Percentiles rank a stretch among this genome's conserved stretches.
Conservation (phyloP, 768 basidiomycete species). For the Leucocoprinus sp. region DNA sequence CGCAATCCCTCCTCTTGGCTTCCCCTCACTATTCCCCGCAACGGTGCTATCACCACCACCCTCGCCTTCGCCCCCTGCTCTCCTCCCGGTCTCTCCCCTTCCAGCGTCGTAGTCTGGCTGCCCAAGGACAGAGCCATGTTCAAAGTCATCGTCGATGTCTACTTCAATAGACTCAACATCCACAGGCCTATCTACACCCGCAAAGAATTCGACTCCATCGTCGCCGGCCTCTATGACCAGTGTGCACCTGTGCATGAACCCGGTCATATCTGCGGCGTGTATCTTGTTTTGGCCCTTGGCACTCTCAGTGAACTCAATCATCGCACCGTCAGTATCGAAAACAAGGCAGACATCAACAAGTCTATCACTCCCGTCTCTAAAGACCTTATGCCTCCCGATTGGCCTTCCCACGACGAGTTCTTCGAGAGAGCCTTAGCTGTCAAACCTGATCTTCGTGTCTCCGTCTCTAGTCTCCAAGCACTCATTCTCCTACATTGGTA, state of each 20-base stretch:
- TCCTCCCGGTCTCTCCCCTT: constrained; percentile 20
- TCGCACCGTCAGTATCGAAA: constrained; percentile 46
- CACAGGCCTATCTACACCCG: constrained; percentile 74
- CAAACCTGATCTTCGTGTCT: constrained; percentile 78
- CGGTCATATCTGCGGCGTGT: constrained; percentile 71
- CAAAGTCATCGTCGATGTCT: constrained; percentile 53
- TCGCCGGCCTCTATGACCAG: constrained; percentile 61
- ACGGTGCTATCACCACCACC: constrained; percentile 26
- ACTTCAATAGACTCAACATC: constrained; percentile 69
- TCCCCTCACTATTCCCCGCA: constrained; percentile 42
- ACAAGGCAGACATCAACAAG: constrained; percentile 20
- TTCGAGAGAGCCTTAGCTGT: constrained; percentile 70
- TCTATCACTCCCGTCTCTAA: constrained; percentile 25
- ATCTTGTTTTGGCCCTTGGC: constrained; percentile 71
- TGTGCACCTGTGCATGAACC: constrained; percentile 49
- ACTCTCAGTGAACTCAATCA: constrained; percentile 79
- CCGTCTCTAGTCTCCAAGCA: constrained; percentile 75
- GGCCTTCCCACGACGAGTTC: constrained; percentile 82
- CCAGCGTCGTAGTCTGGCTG: constrained; percentile 49
- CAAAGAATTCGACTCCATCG: constrained; percentile 54
- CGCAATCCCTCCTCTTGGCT: constrained; percentile 60
- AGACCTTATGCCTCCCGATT: constrained; percentile 55
- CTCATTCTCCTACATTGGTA: constrained; percentile 85
- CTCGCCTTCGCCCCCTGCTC: constrained; percentile 26
- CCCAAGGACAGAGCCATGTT: constrained; percentile 71